Conservation (phyloP, 768 basidiomycete genomes). For the Fistulinella prunicolor region DNA sequence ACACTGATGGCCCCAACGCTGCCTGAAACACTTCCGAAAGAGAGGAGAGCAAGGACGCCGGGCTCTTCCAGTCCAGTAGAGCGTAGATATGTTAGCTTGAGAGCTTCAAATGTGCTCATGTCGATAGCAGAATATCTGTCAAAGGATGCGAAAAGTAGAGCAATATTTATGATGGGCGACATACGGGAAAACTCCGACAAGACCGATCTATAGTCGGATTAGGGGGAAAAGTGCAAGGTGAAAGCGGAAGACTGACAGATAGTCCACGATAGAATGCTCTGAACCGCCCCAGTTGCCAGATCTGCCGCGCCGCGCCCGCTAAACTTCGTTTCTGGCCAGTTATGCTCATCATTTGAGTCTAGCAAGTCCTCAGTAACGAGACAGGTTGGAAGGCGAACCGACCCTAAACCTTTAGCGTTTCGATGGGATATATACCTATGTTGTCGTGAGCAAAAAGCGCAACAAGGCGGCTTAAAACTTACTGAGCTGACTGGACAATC, state of each 20-base stretch:
- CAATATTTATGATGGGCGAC: conserved; percentile 21
- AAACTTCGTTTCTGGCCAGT: conserved; percentile 61
- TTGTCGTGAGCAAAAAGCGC: conserved; percentile 14
- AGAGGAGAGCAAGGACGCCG: conserved; percentile 78
- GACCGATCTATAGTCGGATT: conserved; percentile 64
- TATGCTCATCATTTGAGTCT: conserved; percentile 97
- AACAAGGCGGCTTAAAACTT: conserved; percentile 29
- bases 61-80: conserved; percentile 90
- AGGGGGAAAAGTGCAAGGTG: conserved; percentile 10
- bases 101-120: conserved; percentile 95
- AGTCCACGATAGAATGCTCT: conserved; percentile 90
- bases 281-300: conserved; percentile 78
- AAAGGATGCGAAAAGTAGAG: conserved; percentile 3
- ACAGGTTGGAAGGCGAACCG: neutral
- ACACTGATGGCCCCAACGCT: conserved; percentile 92
- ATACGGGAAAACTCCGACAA: conserved; percentile 94
- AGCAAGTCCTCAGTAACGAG: conserved; percentile 4
- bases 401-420: conserved; percentile 78
- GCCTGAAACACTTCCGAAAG: conserved; percentile 91
- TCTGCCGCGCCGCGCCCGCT: conserved; percentile 57
- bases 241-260: conserved; percentile 54
- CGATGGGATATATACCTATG: conserved; percentile 92
- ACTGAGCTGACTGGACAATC: conserved; percentile 91
- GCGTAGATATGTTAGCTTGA: conserved; percentile 85
- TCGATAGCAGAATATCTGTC: conserved; percentile 89